Conservation (phyloP, 371 early-diverging fungal species). For the Zychaea mexicana region DNA sequence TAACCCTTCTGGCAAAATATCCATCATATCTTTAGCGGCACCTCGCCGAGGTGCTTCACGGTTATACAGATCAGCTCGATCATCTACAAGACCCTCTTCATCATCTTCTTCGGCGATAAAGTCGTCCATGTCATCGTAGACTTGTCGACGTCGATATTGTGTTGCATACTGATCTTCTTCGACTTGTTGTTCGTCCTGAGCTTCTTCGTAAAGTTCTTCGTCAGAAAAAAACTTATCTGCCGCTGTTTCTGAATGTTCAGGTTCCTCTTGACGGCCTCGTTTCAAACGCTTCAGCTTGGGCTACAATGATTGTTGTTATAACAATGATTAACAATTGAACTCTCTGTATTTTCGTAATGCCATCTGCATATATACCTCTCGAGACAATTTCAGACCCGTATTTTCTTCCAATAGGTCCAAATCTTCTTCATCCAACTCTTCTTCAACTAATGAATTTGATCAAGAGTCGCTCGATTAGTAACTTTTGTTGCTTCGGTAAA, state of each 20-base stretch:
- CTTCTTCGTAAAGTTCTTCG: constrained; percentile 57
- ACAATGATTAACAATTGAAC: no score
- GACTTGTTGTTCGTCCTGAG: constrained; percentile 34
- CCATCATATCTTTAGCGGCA: constrained; percentile 41
- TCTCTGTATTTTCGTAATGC: no score
- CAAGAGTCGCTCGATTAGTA: not conserved
- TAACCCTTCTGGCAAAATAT: constrained; percentile 43
- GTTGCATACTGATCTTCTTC: constrained; percentile 50
- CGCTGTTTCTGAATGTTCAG: constrained; percentile 31
- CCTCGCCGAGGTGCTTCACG: constrained; percentile 27
- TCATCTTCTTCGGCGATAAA: constrained; percentile 77
- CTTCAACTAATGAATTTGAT: constrained; percentile 35
- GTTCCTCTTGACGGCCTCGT: constrained; percentile 59
- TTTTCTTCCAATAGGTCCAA: constrained; percentile 85
- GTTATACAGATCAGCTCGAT: constrained; percentile 27
- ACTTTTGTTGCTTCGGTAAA: not conserved
- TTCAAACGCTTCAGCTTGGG: constrained; percentile 73
- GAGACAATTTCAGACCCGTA: constrained; percentile 64
- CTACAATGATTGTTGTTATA: constrained; percentile 15
- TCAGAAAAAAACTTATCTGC: constrained; percentile 61
- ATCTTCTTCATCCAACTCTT: constrained; percentile 90
- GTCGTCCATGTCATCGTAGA: constrained; percentile 65
- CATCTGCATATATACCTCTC: constrained; percentile 7
- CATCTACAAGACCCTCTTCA: constrained; percentile 49
- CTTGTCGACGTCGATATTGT: constrained; percentile 39